phyloP scores from a whole-genome alignment of 106 monocot species.

The Gastrodia elata region DNA sequence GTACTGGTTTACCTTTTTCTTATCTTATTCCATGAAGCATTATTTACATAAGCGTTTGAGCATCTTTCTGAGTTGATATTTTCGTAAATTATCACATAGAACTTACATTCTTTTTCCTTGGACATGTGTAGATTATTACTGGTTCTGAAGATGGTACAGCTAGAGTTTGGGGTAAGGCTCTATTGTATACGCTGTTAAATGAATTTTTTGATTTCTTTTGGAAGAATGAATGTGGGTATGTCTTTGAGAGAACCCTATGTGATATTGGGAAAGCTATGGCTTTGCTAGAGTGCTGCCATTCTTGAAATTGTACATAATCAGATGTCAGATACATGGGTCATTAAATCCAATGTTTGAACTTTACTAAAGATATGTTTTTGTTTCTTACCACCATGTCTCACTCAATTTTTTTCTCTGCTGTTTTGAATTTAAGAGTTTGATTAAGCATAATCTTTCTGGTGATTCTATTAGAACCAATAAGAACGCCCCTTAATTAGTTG shows the following conservation, averaged over 20 bases:
- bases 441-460: background rate
- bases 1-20: background rate
- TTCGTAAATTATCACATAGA: background rate
- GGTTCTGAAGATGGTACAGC: conserved; percentile 92
- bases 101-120: conserved; percentile 13
- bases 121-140: conserved; percentile 57
- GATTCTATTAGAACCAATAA: background rate
- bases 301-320: background rate
- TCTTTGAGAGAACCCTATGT: background rate
- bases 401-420: background rate
- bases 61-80: background rate
- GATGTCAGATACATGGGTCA: background rate
- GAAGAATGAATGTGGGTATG: background rate
- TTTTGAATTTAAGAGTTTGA: background rate
- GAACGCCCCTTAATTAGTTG: background rate
- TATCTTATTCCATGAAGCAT: background rate
- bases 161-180: conserved; percentile 79
- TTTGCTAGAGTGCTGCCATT: background rate
- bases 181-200: conserved; percentile 1
- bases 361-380: background rate
- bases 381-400: background rate
- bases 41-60: background rate
- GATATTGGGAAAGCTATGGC: background rate
- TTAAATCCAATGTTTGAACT: background rate
- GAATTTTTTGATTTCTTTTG: background rate